Evolutionary conservation across 1,139 yeast genomes (phyloP), one percentile per base, ranked within the genome.

Genomic region (Zygoascus hellenicus): DNA sequence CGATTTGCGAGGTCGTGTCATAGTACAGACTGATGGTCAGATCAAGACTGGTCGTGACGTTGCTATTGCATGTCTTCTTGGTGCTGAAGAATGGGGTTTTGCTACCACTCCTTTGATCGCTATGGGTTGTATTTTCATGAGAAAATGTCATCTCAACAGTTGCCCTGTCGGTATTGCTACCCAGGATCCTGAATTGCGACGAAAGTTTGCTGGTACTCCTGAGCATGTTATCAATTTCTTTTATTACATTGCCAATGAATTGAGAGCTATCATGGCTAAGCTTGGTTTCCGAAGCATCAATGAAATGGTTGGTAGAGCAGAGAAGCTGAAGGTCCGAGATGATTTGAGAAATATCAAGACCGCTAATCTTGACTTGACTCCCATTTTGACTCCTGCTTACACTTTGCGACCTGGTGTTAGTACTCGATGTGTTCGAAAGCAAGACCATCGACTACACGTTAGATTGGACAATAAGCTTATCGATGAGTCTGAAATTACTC

Each of bases 161-260:
- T 92, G 98, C 71, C 96, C 98, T 33, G 97, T 90, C 47, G 98
- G 98, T 71, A 87, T 92, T 72, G 98, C 98, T 42, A 92, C 98
- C 36, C 98, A 92, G 69, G 97, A 92, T 67, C 97, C 97, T 29
- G 88, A 82, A 57, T 77, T 92, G 59, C 82, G 98, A 70, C 80
- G 79, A 71, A 92, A 90, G 70, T 92, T 92, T 70, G 77, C 79
- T 61, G 98, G 98, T 64, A 90, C 97, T 50, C 98, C 98, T 47
- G 98, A 92, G 69, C 97, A 92, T 63, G 97, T 92, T 51, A 90
- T 92, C 69, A 92, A 92, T 76, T 92, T 92, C 76, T 92, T 92
- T 77, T 92, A 84, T 74, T 92, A 90, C 70, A 75, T 92, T 66
- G 83, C 97, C 49, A 88, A 89, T 61, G 98, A 92, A 69, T 79